A percentile compares a stretch with the other conserved stretches of the same genome.
These are phyloP conservation scores for Sergeia podlipaevii DNA, from an alignment of 208 protist genomes.

Conservation along the genomic window DNA sequence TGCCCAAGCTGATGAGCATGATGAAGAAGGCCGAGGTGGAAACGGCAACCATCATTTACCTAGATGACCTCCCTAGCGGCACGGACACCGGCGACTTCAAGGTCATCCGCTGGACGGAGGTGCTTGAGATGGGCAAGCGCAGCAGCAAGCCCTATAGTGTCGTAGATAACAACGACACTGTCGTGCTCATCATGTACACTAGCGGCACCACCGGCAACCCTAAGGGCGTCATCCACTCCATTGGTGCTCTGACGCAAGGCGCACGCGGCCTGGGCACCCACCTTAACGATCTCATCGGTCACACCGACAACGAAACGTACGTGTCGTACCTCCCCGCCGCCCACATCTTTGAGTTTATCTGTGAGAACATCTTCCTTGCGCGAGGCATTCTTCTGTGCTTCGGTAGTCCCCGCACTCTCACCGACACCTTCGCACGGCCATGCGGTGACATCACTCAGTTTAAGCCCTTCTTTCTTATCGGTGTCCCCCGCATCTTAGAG, in stretches of 20 bases:
- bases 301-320: constrained; percentile 52
- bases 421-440: constrained; percentile 55
- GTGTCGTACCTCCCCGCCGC: constrained; percentile 87
- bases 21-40: constrained; percentile 16
- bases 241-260: constrained; percentile 50
- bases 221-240: constrained; percentile 85
- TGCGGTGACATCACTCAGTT: constrained; percentile 74
- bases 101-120: constrained; percentile 39
- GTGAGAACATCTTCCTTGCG: constrained; percentile 58
- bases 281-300: constrained; percentile 45
- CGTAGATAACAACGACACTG: constrained; percentile 38
- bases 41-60: constrained; percentile 50
- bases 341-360: constrained; percentile 90
- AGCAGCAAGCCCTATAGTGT: constrained; percentile 12
- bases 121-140: constrained; percentile 46
- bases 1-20: constrained; percentile 31
- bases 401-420: constrained; percentile 78
- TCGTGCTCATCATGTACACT: constrained; percentile 88
- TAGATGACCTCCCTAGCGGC: constrained; percentile 45
- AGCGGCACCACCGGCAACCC: constrained; percentile 89
- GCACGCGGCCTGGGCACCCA: constrained; percentile 23
- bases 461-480: constrained; percentile 78
- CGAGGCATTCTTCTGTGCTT: constrained; percentile 69
- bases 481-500: constrained; percentile 86
- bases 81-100: constrained; percentile 16